Conservation (phyloP, 352 stramenopile species). For the Peronosclerospora sorghi region DNA sequence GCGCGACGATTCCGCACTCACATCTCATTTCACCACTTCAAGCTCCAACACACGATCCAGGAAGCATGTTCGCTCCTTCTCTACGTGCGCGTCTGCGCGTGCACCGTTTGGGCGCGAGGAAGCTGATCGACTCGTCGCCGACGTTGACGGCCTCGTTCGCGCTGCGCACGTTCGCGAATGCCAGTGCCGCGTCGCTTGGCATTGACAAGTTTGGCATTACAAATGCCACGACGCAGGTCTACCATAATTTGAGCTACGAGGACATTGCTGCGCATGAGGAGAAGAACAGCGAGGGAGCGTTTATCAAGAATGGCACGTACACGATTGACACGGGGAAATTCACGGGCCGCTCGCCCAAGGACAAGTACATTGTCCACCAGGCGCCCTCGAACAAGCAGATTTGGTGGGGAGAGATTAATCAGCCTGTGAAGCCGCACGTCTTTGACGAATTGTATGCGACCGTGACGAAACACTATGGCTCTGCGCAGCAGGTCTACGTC, state of each 20-base stretch:
- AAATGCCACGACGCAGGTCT: conserved; percentile 83
- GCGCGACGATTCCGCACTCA: too few species aligned
- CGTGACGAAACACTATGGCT: conserved; percentile 89
- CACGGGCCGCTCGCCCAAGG: conserved; percentile 95
- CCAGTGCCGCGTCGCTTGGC: conserved; percentile 34
- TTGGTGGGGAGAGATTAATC: conserved; percentile 96
- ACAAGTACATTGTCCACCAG: conserved; percentile 97
- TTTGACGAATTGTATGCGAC: conserved; percentile 95
- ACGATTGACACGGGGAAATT: conserved; percentile 98
- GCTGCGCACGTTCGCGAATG: conserved; percentile 31
- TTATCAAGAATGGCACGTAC: conserved; percentile 90
- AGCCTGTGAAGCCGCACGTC: conserved; percentile 86
- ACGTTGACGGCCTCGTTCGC: conserved; percentile 20
- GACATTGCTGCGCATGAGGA: conserved; percentile 93
- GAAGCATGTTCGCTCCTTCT: too few species aligned
- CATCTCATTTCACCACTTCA: too few species aligned
- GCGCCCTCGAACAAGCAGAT: conserved; percentile 88
- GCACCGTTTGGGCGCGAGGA: too few species aligned
- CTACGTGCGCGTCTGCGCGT: too few species aligned
- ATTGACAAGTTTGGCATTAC: conserved; percentile 88
- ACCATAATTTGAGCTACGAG: conserved; percentile 93
- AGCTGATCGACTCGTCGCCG: conserved; percentile 15
- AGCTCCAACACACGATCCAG: too few species aligned
- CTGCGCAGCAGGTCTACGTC: conserved; percentile 90
- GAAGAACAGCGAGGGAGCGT: conserved; percentile 87